Percentiles rank a stretch among this genome's conserved stretches.
Conservation (phyloP, 179 eudicot species). For the Corrigiola litoralis region DNA sequence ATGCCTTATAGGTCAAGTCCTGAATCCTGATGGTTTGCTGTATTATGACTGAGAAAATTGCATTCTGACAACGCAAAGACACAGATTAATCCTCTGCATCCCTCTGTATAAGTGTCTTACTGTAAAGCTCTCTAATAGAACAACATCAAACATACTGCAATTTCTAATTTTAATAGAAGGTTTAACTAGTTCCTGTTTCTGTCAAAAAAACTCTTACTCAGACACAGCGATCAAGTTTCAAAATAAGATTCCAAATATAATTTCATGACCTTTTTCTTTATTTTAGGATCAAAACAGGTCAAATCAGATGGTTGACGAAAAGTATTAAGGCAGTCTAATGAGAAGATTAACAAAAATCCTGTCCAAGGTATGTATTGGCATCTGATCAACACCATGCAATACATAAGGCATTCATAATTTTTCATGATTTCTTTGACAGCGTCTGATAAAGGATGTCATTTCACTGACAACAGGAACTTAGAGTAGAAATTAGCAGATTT, state of each 20-base stretch:
- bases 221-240: background rate
- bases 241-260: background rate
- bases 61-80: too few relatives aligned
- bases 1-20: too few relatives aligned
- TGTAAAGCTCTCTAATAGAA: too few relatives aligned
- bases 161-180: too few relatives aligned
- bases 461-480: conserved; percentile 4
- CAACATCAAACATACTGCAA: too few relatives aligned
- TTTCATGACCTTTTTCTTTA: too few relatives aligned
- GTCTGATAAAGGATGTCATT: background rate
- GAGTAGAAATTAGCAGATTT: background rate
- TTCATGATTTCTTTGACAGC: background rate
- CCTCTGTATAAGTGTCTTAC: too few relatives aligned
- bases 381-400: conserved; percentile 1
- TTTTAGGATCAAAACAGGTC: conserved; percentile 8
- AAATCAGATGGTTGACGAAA: conserved; percentile 3
- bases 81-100: too few relatives aligned
- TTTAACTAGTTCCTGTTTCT: background rate
- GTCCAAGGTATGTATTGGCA: too few relatives aligned
- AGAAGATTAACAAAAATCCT: background rate
- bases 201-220: background rate
- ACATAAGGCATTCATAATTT: conserved; percentile 10
- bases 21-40: too few relatives aligned
- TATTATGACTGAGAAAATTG: too few relatives aligned
- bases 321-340: too few relatives aligned